These are phyloP conservation scores for Tilletiopsis washingtonensis DNA, from an alignment of 1,284 basidiomycete genomes.

Conservation along the genomic window DNA sequence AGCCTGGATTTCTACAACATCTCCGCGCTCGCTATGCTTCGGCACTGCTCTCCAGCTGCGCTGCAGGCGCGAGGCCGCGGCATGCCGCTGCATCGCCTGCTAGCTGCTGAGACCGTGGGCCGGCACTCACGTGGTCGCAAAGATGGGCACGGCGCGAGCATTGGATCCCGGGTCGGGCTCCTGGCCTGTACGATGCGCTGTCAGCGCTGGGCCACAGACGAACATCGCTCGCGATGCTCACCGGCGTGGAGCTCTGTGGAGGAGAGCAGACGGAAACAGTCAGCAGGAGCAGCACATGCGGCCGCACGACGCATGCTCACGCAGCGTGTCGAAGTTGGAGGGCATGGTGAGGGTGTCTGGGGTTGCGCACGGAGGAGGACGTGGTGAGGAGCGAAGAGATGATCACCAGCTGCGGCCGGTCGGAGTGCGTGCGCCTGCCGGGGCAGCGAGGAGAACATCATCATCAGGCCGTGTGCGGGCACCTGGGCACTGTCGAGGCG, in stretches of 20 bases:
- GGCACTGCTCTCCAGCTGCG: neutral
- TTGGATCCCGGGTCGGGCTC: slow-evolving; percentile 63
- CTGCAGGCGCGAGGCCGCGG: slow-evolving; percentile 25
- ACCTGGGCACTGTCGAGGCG: no score
- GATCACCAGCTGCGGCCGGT: no score
- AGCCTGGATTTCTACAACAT: slow-evolving; percentile 50
- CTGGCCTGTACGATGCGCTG: slow-evolving; percentile 78
- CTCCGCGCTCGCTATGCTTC: neutral
- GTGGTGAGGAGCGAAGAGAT: no score
- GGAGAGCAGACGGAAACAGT: neutral
- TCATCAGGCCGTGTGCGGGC: no score
- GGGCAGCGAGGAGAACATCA: no score
- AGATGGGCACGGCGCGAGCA: slow-evolving; percentile 73
- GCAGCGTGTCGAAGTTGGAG: slow-evolving; percentile 45
- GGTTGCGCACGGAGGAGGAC: no score
- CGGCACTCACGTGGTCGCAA: slow-evolving; percentile 48
- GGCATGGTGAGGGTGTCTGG: no score
- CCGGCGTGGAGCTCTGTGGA: neutral
- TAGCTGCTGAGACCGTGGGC: neutral
- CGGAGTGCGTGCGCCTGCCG: no score
- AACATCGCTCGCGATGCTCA: neutral
- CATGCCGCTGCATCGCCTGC: slow-evolving; percentile 63
- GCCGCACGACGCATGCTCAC: neutral
- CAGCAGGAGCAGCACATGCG: neutral
- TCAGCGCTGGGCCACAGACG: neutral